phyloP scores from a whole-genome alignment of 257 asterid genomes.

The Rauvolfia tetraphylla region DNA sequence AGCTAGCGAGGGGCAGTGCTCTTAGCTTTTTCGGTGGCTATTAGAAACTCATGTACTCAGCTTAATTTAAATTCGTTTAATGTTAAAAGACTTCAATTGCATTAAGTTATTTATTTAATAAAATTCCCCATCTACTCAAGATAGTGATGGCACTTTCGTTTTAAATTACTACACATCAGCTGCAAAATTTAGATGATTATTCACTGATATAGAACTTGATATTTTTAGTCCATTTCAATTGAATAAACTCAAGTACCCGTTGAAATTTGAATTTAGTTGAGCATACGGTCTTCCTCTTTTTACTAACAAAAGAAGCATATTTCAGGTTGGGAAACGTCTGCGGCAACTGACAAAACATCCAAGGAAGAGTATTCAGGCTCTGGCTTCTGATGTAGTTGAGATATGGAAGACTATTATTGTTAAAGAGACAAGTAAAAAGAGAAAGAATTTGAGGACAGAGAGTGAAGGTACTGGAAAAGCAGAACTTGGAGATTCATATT shows the following conservation, averaged over 20 bases:
- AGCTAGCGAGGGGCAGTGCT: no score
- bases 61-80: no score
- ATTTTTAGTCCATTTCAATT: no score
- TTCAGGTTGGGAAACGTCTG: slow-evolving; percentile 60
- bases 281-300: no score
- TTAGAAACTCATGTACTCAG: no score
- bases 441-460: slow-evolving; percentile 33
- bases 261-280: no score
- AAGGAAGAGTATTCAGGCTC: slow-evolving; percentile 52
- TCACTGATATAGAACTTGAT: background rate
- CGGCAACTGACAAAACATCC: slow-evolving; percentile 71
- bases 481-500: slow-evolving; percentile 25
- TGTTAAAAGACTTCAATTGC: background rate
- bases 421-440: slow-evolving; percentile 53
- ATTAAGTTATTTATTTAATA: no score
- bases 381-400: slow-evolving; percentile 66
- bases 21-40: no score
- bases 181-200: background rate
- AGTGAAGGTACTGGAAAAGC: slow-evolving; percentile 24
- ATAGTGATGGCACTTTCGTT: background rate
- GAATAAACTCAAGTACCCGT: no score
- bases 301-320: no score
- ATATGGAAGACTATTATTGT: slow-evolving; percentile 60
- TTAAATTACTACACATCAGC: background rate
- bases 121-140: background rate